Conservation (phyloP, 1,284 basidiomycete species). For the Rhodotorula sp. region DNA sequence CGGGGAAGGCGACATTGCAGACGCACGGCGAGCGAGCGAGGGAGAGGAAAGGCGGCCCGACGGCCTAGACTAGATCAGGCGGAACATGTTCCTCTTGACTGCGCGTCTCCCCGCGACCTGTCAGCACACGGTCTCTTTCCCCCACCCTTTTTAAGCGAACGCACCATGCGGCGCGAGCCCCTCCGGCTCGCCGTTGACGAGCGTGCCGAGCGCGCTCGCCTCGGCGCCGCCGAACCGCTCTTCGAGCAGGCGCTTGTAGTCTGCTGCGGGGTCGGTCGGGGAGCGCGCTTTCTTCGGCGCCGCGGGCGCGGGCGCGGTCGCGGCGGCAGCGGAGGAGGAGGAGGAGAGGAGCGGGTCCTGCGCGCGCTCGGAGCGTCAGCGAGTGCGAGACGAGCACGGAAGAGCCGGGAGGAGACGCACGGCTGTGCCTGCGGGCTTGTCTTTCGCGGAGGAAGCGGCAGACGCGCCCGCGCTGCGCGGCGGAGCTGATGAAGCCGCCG, state of each 20-base stretch:
- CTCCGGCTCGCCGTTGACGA: slow-evolving; percentile 27
- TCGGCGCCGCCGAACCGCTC: slow-evolving; percentile 26
- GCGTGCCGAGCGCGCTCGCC: slow-evolving; percentile 11
- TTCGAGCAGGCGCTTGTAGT: slow-evolving; percentile 17
- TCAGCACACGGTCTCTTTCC: too few species aligned
- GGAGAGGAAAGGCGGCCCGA: too few species aligned
- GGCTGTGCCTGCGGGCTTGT: neutral
- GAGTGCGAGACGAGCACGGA: neutral
- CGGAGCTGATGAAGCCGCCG: neutral
- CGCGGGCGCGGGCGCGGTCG: too few species aligned
- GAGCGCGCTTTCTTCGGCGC: neutral
- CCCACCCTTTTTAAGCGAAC: neutral
- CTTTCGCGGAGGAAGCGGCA: neutral
- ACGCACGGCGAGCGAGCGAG: too few species aligned
- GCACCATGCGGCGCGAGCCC: slow-evolving; percentile 12
- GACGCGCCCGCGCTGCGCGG: neutral
- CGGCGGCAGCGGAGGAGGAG: neutral
- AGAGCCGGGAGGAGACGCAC: too few species aligned
- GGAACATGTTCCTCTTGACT: slow-evolving; percentile 10
- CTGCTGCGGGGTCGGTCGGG: slow-evolving; percentile 5
- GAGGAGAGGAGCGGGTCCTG: neutral
- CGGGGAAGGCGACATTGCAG: too few species aligned
- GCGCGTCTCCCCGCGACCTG: too few species aligned
- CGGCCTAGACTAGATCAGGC: neutral
- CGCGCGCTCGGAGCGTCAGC: neutral